Evolutionary conservation across 495 filamentous ascomycete species (phyloP), one percentile per base, ranked within the genome.

Genomic region (Staphylotrichum tortipilum): DNA sequence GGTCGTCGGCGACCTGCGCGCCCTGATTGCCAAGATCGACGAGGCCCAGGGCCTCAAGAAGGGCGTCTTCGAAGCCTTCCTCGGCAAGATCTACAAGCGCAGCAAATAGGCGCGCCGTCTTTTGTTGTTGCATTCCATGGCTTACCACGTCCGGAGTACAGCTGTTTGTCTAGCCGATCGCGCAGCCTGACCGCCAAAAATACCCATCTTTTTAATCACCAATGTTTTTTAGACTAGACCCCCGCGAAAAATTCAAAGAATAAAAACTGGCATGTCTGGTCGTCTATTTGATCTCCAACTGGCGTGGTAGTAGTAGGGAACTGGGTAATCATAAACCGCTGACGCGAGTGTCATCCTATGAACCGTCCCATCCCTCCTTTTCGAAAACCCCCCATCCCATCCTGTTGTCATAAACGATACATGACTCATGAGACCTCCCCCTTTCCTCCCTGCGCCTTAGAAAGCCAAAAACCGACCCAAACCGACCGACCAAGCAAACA

Each of bases 51-150:
- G 92, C 7, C 68, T 97, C 60, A 95, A 90, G 78, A 89, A 83
- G 78, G 79, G 74, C 44, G 80, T 97, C 21, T 95, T 97, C 59
- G 86, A 95, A 60, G 73, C 79, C 24, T 97, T 96, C 79, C 74
- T 98, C 55, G 72, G 69, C 62, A 98, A 97, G 80, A 96, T 98
- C 65, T 96, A 96, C 75, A 94, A 94, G 78, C 79, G 92, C 60
- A 92, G 78, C 76, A 95, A 94, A 72, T 96, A 78, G 62, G 34
- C 19, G 9, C n/a, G n/a, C n/a, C n/a, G n/a, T n/a, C n/a, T n/a
- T n/a, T n/a, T 34, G 29, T 33, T 14, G 12, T 24, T 28, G 26
- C 26, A 28, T n/a, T n/a, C n/a, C n/a, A n/a, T n/a, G n/a, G n/a
- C n/a, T n/a, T n/a, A 28, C 4, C 26, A 28, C 26, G 4, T 28